Evolutionary conservation across 257 asterid species (phyloP), one percentile per base, ranked within the genome.

Genomic region (Solanum sejunctum): DNA sequence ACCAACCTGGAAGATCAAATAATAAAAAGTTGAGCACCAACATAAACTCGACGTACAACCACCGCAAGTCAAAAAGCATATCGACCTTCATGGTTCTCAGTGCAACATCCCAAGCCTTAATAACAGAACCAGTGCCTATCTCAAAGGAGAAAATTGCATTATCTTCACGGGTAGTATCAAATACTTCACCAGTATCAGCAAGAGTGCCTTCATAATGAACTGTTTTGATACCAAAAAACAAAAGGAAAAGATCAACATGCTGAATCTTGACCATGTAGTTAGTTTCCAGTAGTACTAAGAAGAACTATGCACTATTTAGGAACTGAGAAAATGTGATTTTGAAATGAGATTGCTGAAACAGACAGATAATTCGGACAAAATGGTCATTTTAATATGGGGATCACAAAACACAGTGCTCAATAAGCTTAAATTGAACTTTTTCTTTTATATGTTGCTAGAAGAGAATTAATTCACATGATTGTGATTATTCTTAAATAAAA

Each of bases 121-220:
- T 96, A 60, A 96, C 99, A 63, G 97, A 92, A 41, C 99, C 99
- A 77, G 63, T 88, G 84, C 97, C 97, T 83, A 96, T 41, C 88
- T 96, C 99, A 87, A 95, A 96, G 78, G 96, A 83, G 93, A 96
- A 96, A 72, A 95, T 90, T 71, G 97, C 92, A 84, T 96, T 96
- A 85, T 96, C 99, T 89, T 96, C 99, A 70, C 89, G 95, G 7
- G 99, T 96, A 57, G 98, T 93, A 89, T 96, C 99, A 87, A 96
- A 96, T 56, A 96, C 94, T 67, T 93, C 98, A 86, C 97, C 98
- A 83, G 98, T 96, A 87, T 93, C 97, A 8, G 94, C 93, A 88
- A 95, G 96, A 84, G 83, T 85, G 83, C 99, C 99, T 89, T 96
- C 99, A 85, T 96, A 96, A 83, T 96, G 98, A 88, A 96, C 99